These are phyloP conservation scores for Allodekkera sacchari DNA, from an alignment of 805 yeast species.

Conservation along the genomic window DNA sequence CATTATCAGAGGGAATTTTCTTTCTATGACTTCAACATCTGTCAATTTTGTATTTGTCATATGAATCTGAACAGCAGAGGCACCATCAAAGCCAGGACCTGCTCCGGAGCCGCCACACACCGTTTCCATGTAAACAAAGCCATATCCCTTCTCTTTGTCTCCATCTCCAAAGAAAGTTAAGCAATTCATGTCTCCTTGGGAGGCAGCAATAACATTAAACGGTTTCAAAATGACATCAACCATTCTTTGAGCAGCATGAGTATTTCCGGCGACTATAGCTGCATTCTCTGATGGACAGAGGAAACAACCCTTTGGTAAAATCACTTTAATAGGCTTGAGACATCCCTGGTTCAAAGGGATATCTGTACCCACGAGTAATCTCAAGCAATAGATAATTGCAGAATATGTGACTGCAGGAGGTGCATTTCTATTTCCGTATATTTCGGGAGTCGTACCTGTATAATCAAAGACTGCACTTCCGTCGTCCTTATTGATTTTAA, in stretches of 20 bases:
- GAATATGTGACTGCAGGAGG: slow-evolving; percentile 47
- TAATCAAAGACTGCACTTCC: slow-evolving; percentile 40
- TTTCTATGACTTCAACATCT: slow-evolving; percentile 43
- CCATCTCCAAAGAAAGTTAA: slow-evolving; percentile 30
- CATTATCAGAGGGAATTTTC: slow-evolving; percentile 40
- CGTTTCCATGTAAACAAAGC: slow-evolving; percentile 45
- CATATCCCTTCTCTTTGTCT: too few relatives aligned
- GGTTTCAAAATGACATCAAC: slow-evolving; percentile 46
- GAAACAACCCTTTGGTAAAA: slow-evolving; percentile 22
- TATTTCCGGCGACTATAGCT: slow-evolving; percentile 45
- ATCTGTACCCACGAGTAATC: slow-evolving; percentile 38
- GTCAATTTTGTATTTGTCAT: slow-evolving; percentile 48
- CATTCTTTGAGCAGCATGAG: slow-evolving; percentile 44
- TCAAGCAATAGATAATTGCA: slow-evolving; percentile 43
- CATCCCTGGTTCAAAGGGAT: slow-evolving; percentile 45
- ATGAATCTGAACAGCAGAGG: slow-evolving; percentile 40
- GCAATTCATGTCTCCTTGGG: slow-evolving; percentile 49
- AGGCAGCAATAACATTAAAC: slow-evolving; percentile 46
- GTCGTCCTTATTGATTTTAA: slow-evolving; percentile 31
- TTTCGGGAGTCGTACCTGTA: slow-evolving; percentile 41
- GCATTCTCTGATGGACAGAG: slow-evolving; percentile 33
- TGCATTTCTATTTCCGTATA: slow-evolving; percentile 44
- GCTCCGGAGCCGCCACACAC: slow-evolving; percentile 48
- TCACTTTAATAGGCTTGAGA: slow-evolving; percentile 26
- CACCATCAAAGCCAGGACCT: slow-evolving; percentile 37